Conservation (phyloP, 1,284 basidiomycete genomes). For the Cutaneotrichosporon daszewskae region DNA sequence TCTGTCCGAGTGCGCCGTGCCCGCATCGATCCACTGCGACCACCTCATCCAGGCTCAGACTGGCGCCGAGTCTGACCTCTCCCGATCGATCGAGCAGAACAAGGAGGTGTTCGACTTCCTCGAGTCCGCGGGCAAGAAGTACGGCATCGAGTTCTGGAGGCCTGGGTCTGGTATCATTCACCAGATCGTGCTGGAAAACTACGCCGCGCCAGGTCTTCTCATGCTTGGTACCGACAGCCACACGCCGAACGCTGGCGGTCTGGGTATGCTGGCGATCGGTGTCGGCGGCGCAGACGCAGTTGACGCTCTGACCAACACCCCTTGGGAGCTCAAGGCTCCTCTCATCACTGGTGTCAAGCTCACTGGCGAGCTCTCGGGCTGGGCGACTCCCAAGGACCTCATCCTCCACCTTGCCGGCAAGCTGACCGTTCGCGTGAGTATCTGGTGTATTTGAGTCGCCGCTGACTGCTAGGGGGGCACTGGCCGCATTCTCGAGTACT, state of each 20-base stretch:
- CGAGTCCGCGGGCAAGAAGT: constrained; percentile 89
- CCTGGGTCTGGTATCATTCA: constrained; percentile 89
- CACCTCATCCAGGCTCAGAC: constrained; percentile 82
- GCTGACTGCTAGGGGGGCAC: constrained; percentile 69
- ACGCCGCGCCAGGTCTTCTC: constrained; percentile 67
- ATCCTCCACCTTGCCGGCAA: constrained; percentile 92
- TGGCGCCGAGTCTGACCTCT: constrained; percentile 39
- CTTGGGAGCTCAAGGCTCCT: constrained; percentile 97
- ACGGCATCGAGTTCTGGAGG: constrained; percentile 84
- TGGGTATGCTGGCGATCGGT: constrained; percentile 96
- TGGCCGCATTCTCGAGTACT: constrained; percentile 94
- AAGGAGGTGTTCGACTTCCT: constrained; percentile 98
- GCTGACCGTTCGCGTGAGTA: constrained; percentile 79
- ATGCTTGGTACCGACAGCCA: constrained; percentile 77
- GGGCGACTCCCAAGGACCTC: constrained; percentile 95
- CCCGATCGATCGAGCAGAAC: constrained; percentile 74
- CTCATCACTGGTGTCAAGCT: constrained; percentile 85
- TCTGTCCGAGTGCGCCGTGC: constrained; percentile 74
- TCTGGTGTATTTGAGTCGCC: too few relatives aligned
- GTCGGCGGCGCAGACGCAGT: constrained; percentile 99
- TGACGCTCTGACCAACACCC: constrained; percentile 95
- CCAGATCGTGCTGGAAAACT: constrained; percentile 98
- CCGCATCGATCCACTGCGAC: constrained; percentile 89
- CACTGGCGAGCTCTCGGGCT: constrained; percentile 79
- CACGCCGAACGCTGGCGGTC: constrained; percentile 95